Evolutionary conservation across 2,329 filamentous ascomycete genomes (phyloP), one percentile per base, ranked within the genome.

Genomic region (Ophiocordyceps camponoti-saundersi): DNA sequence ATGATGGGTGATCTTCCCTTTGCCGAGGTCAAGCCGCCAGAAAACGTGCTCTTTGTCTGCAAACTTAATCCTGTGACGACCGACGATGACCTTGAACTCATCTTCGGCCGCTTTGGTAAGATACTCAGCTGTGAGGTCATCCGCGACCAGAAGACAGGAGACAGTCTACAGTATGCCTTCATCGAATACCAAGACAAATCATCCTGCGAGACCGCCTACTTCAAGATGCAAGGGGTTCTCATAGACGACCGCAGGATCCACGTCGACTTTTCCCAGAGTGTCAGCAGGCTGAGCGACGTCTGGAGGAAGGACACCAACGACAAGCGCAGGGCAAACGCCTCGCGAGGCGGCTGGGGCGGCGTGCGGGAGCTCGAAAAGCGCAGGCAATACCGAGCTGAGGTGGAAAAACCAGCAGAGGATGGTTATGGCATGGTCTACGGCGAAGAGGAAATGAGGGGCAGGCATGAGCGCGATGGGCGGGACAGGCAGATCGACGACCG

Each of bases 1-100:
- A 93, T 98, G 80, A 92, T 98, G 65, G 92, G 92, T 42, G 92
- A 98, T 61, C 69, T 98, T 49, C 92, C 92, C 5, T 98, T 95
- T 63, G 92, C 92, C 49, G 92, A 98, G 65, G 89, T 98, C 55
- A 93, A 90, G 56, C 92, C 92, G 5, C 92, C 92, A 0, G 92
- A 98, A 66, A 96, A 98, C 62, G 81, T 98, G 15, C 72, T 98
- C 2, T 98, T 98, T 60, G 89, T 98, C 42, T 98, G 92, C 80
- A 98, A 98, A 62, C 72, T 98, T 42, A 98, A 98, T 56, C 92
- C 92, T 0, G 88, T 98, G 44, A 98, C 92, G 11, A 84, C 86
- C 58, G 90, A 95, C 58, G 84, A 94, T 57, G 92, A 98, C 60
- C 71, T 98, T 44, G 83, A 95, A 61, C 75, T 96, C 53, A 96